Evolutionary conservation across 2,329 filamentous ascomycete genomes (phyloP), one percentile per base, ranked within the genome.

Genomic region (Pestalotiopsis sp.): DNA sequence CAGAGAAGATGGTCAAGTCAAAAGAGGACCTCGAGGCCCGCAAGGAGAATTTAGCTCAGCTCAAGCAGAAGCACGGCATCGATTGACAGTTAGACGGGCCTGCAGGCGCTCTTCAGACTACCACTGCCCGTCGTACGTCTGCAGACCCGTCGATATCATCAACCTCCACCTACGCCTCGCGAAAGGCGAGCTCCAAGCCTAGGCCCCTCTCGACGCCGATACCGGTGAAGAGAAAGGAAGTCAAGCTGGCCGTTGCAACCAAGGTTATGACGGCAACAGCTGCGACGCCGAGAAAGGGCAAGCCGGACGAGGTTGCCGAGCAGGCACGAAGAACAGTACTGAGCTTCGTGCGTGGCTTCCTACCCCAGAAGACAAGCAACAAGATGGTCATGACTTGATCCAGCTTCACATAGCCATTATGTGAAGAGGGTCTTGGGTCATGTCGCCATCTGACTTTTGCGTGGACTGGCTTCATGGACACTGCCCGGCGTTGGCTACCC

Each of bases 61-160:
- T 98, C 85, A 99, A 99, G 87, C 90, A 92, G 80, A 93, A 98
- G 83, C 94, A 99, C 84, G 95, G 95, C 81, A 98, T 98, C 88
- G 95, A 98, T 91, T 99, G 94, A 95, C 90, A 90, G 89, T 88
- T 86, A 87, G 89, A 91, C 89, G 89, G 89, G 89, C 84, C 88
- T 88, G 85, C 82, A 80, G 87, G 87, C 80, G 80, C 80, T 74
- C 77, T 76, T 77, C 81, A 83, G 80, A 82, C 84, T 77, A 79
- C 77, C 74, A 72, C 75, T 75, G 73, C 75, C 76, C 72, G 73
- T 70, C 80, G 82, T 77, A 80, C 78, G 82, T 87, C 86, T 86
- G 86, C 86, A 86, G 87, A 86, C 87, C 87, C 87, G 88, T 90
- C 86, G 83, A 83, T 81, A 80, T 78, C 78, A 80, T 81, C 83